These are phyloP conservation scores for Dimocarpus longan DNA, from an alignment of 345 rosid species.

Conservation along the genomic window DNA sequence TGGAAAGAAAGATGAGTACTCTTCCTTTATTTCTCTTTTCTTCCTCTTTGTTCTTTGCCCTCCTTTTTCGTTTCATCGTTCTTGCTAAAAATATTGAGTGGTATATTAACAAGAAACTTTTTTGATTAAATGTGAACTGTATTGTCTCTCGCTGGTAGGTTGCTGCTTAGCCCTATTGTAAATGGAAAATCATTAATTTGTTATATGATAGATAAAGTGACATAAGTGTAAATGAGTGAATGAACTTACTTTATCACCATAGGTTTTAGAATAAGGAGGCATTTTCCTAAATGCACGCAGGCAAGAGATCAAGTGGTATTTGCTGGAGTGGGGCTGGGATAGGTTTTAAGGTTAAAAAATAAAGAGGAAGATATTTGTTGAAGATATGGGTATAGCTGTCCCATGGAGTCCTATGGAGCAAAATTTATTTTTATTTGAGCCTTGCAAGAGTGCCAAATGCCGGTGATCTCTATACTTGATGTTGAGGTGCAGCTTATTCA, in stretches of 20 bases:
- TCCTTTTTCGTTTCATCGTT: neutral
- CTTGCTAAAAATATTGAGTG: neutral
- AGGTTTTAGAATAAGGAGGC: neutral
- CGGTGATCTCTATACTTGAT: neutral
- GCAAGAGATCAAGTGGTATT: neutral
- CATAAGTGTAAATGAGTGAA: neutral
- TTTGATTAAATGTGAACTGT: neutral
- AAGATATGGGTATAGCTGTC: neutral
- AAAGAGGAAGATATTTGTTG: neutral
- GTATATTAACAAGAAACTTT: neutral
- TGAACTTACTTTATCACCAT: neutral
- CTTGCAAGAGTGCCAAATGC: neutral
- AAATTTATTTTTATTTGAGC: neutral
- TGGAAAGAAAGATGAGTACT: neutral
- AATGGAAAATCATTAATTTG: neutral
- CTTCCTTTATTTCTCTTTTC: neutral
- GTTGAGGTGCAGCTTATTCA: neutral
- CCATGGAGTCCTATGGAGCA: neutral
- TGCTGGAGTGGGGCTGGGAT: neutral
- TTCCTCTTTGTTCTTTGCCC: neutral
- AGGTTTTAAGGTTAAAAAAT: neutral
- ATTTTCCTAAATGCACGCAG: neutral
- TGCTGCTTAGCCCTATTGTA: neutral
- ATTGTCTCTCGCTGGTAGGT: neutral
- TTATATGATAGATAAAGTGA: neutral